phyloP scores from a whole-genome alignment of 2,329 filamentous ascomycete genomes.

The Ascochyta clinopodiicola region DNA sequence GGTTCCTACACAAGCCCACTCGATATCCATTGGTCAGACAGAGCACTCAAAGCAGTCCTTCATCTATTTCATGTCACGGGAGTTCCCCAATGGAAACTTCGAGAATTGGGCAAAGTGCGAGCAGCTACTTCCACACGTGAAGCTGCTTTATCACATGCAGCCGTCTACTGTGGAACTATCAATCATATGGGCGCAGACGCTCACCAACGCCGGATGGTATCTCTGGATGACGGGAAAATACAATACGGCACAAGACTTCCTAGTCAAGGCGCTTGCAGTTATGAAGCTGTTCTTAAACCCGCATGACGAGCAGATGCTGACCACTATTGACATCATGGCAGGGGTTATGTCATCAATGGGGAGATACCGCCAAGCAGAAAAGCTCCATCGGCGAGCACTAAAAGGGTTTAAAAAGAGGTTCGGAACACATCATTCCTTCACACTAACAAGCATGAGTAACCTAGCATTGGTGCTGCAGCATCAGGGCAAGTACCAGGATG shows the following conservation, averaged over 20 bases:
- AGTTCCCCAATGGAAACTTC: constrained; percentile 16
- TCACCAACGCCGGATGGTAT: constrained; percentile 19
- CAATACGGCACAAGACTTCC: constrained; percentile 16
- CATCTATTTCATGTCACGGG: constrained; percentile 16
- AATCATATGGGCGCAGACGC: constrained; percentile 18
- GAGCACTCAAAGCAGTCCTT: constrained; percentile 20
- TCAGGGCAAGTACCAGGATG: too few species aligned
- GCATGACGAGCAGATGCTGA: constrained; percentile 7
- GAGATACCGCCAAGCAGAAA: too few species aligned
- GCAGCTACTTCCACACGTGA: constrained; percentile 22
- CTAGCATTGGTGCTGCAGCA: constrained; percentile 9
- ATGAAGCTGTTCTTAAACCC: constrained; percentile 12
- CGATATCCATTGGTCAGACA: constrained; percentile 8
- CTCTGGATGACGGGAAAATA: constrained; percentile 15
- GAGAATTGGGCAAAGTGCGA: constrained; percentile 23
- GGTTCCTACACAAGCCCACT: constrained; percentile 24
- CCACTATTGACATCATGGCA: too few species aligned
- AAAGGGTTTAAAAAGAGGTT: too few species aligned
- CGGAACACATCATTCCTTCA: too few species aligned
- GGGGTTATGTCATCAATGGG: too few species aligned
- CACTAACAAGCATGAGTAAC: constrained; percentile 1
- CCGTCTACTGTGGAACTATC: constrained; percentile 6
- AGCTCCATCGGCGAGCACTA: too few species aligned
- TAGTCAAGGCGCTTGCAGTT: constrained; percentile 4
- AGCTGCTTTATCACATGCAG: constrained; percentile 12